phyloP scores from a whole-genome alignment of 1,284 basidiomycete species.

The Austroboletus novae-zelandiae region DNA sequence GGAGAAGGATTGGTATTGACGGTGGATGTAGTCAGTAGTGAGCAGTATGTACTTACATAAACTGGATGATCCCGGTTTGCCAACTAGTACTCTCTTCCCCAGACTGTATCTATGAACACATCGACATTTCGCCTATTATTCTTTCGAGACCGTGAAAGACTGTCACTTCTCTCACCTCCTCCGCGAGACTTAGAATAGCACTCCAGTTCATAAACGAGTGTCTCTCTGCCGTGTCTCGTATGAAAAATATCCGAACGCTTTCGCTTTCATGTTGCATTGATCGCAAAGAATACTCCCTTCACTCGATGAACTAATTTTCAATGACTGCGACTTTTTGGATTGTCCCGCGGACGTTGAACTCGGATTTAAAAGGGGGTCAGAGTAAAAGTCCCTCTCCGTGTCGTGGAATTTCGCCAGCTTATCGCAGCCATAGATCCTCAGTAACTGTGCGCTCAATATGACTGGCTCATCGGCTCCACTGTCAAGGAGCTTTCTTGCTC shows the following conservation, averaged over 20 bases:
- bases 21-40: background rate
- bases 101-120: conserved; percentile 35
- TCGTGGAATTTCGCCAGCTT: background rate
- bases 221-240: conserved; percentile 10
- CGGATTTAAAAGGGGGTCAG: no score
- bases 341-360: background rate
- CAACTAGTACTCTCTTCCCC: conserved; percentile 34
- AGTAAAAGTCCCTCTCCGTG: conserved; percentile 3
- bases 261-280: conserved; percentile 7
- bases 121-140: conserved; percentile 26
- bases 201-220: background rate
- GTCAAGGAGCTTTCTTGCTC: conserved; percentile 4
- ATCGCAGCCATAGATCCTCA: conserved; percentile 1
- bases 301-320: conserved; percentile 17
- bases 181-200: background rate
- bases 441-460: background rate
- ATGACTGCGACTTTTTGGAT: background rate
- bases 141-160: background rate
- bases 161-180: no score
- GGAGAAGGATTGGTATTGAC: background rate
- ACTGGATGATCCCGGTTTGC: no score
- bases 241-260: conserved; percentile 20
- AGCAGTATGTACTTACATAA: no score
- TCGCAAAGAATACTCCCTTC: conserved; percentile 6
- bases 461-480: conserved; percentile 5